Percentiles rank a stretch among this genome's conserved stretches.
Conservation (phyloP, 129 eudicot genomes). For the Heracleum sosnowskyi region DNA sequence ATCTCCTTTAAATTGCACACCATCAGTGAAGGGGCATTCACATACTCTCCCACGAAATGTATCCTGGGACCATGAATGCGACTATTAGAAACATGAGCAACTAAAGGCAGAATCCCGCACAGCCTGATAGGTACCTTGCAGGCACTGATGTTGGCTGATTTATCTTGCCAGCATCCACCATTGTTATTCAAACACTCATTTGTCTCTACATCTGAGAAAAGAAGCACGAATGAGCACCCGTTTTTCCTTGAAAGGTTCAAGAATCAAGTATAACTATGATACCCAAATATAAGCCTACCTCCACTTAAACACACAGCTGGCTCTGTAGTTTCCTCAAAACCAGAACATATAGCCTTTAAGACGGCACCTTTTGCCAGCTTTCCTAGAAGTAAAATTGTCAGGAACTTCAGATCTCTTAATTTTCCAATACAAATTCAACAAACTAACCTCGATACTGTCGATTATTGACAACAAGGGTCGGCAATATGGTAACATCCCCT, state of each 20-base stretch:
- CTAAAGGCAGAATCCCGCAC: slow-evolving; percentile 4
- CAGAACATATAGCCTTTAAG: slow-evolving; percentile 87
- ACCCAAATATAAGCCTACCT: slow-evolving; percentile 35
- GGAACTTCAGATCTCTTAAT: background rate
- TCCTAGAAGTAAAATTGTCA: slow-evolving; percentile 37
- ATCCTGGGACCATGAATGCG: slow-evolving; percentile 37
- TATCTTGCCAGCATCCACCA: slow-evolving; percentile 99
- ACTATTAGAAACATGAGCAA: slow-evolving; percentile 10
- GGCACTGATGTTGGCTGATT: slow-evolving; percentile 67
- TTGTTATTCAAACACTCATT: slow-evolving; percentile 86
- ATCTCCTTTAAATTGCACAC: slow-evolving; percentile 86
- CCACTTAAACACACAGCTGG: slow-evolving; percentile 63
- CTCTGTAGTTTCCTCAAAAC: slow-evolving; percentile 97
- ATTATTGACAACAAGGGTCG: slow-evolving; percentile 81
- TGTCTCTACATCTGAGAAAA: slow-evolving; percentile 74
- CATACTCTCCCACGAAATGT: slow-evolving; percentile 92
- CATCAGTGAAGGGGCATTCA: slow-evolving; percentile 85
- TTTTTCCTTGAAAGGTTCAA: background rate
- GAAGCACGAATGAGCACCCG: slow-evolving; percentile 8
- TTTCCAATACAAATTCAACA: background rate
- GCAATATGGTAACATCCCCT: too few relatives aligned
- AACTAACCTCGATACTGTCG: slow-evolving; percentile 80
- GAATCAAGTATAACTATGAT: slow-evolving; percentile 3
- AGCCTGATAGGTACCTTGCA: slow-evolving; percentile 71
- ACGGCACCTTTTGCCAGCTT: slow-evolving; percentile 92